Percentiles rank a stretch among this genome's conserved stretches.
phyloP scores from a whole-genome alignment of 2,329 filamentous ascomycete species.

The Pseudogymnoascus sp. region DNA sequence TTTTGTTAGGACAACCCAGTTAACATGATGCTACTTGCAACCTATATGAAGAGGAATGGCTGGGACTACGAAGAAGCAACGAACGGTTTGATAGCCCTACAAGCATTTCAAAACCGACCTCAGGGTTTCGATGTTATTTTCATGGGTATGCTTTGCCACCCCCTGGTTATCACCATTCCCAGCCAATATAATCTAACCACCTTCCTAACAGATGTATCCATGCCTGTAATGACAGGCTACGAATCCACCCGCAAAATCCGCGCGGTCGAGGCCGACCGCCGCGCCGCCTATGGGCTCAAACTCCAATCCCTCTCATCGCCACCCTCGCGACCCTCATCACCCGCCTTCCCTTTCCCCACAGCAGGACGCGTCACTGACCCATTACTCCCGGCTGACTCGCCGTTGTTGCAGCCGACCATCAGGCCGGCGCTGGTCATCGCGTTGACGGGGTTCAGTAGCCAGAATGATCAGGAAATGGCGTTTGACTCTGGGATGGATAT shows the following conservation, averaged over 20 bases:
- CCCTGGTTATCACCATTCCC: not conserved
- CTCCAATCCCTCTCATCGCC: slow-evolving; percentile 15
- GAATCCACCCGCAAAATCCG: slow-evolving; percentile 42
- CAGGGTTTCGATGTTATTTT: slow-evolving; percentile 36
- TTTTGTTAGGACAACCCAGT: slow-evolving; percentile 33
- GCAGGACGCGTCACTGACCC: not conserved
- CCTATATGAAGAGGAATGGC: slow-evolving; percentile 23
- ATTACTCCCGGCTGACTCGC: slow-evolving; percentile 21
- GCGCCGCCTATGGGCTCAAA: slow-evolving; percentile 18
- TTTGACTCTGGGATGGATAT: slow-evolving; percentile 45
- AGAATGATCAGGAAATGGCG: slow-evolving; percentile 41
- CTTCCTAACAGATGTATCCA: slow-evolving; percentile 40
- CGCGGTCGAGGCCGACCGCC: slow-evolving; percentile 34
- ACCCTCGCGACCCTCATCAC: not conserved
- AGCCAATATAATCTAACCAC: not conserved
- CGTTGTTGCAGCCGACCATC: slow-evolving; percentile 24
- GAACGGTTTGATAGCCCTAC: slow-evolving; percentile 40
- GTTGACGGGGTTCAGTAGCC: slow-evolving; percentile 43
- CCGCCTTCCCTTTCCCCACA: slow-evolving; percentile 11
- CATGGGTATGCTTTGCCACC: slow-evolving; percentile 33
- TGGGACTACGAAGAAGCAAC: slow-evolving; percentile 32
- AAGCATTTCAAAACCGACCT: slow-evolving; percentile 32
- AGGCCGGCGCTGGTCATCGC: slow-evolving; percentile 39
- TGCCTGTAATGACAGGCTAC: slow-evolving; percentile 47
- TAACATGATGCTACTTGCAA: slow-evolving; percentile 30